Percentiles rank a stretch among this genome's conserved stretches.
phyloP scores from a whole-genome alignment of 2,329 filamentous ascomycete species.

The Monilinia laxa region DNA sequence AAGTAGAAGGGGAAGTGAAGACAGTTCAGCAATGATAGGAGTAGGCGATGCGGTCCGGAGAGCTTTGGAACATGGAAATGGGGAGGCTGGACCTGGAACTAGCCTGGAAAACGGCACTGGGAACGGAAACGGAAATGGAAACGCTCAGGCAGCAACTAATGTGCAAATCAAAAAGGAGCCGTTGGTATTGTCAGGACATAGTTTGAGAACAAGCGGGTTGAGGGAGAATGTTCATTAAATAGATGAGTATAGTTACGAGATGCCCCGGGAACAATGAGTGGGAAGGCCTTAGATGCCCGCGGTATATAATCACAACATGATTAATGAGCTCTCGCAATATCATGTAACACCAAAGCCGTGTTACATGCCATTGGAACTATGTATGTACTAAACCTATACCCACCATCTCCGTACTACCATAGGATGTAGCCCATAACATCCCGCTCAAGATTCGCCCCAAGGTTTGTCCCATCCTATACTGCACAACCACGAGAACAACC shows the following conservation, averaged over 20 bases:
- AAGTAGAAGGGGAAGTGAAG: conserved; percentile 38
- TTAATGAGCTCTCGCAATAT: too few species aligned
- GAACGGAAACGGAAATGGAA: conserved; percentile 25
- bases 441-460: too few species aligned
- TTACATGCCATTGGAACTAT: too few species aligned
- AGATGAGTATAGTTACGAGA: background rate
- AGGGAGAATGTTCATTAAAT: conserved; percentile 35
- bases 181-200: conserved; percentile 32
- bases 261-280: background rate
- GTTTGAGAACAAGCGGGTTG: conserved; percentile 40
- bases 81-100: conserved; percentile 17
- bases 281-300: background rate
- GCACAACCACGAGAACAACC: too few species aligned
- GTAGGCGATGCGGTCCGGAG: conserved; percentile 33
- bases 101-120: conserved; percentile 23
- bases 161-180: conserved; percentile 18
- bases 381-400: too few species aligned
- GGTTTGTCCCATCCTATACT: too few species aligned
- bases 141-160: background rate
- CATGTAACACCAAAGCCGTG: too few species aligned
- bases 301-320: too few species aligned
- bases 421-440: too few species aligned
- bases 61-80: conserved; percentile 34
- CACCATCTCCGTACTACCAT: too few species aligned
- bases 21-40: conserved; percentile 31